Conservation (phyloP, 352 stramenopile genomes). For the Phytophthora europaea region DNA sequence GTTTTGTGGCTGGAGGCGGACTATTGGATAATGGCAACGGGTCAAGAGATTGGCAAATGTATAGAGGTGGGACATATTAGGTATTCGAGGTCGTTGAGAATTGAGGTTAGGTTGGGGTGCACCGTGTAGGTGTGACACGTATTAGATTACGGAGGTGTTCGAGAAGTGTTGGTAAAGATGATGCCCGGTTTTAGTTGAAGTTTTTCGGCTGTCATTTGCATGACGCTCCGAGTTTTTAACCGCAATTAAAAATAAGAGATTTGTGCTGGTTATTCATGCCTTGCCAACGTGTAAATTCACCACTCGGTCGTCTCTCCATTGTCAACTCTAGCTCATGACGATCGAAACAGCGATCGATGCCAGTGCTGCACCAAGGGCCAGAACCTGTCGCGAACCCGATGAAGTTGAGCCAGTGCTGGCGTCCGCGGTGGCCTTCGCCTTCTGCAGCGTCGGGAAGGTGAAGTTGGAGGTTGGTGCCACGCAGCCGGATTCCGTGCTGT, state of each 20-base stretch:
- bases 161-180: neutral
- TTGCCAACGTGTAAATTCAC: neutral
- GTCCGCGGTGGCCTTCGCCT: constrained; percentile 25
- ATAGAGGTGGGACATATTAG: neutral
- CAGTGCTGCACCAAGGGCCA: constrained; percentile 10
- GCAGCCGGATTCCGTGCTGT: constrained; percentile 34
- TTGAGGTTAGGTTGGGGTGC: no score
- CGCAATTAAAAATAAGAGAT: no score
- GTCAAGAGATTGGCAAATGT: neutral
- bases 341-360: constrained; percentile 27
- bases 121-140: neutral
- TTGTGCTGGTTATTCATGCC: neutral
- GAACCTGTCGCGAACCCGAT: constrained; percentile 10
- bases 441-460: constrained; percentile 50
- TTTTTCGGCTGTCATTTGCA: neutral
- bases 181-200: neutral
- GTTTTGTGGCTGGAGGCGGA: constrained; percentile 23
- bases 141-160: neutral
- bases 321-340: constrained; percentile 22
- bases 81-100: neutral
- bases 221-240: no score
- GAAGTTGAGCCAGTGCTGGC: constrained; percentile 8
- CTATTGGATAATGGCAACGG: neutral
- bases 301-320: neutral
- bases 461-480: constrained; percentile 38